phyloP scores from a whole-genome alignment of 2,329 filamentous ascomycete genomes.

The Fusarium chuoi region DNA sequence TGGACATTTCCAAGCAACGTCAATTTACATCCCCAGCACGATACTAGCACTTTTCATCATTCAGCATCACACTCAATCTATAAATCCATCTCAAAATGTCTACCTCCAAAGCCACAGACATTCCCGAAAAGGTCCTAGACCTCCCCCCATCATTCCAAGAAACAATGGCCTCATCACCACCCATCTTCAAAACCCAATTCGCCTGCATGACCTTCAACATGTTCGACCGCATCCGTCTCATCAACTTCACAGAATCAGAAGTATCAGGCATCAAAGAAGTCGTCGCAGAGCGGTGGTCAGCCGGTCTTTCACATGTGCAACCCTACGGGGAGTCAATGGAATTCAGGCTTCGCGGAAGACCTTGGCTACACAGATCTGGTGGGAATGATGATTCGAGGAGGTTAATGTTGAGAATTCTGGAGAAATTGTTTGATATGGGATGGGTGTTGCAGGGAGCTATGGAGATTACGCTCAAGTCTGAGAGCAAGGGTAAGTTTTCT shows the following conservation, averaged over 20 bases:
- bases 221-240: slow-evolving; percentile 12
- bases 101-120: neutral
- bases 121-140: neutral
- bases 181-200: slow-evolving; percentile 6
- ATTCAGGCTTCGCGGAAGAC: slow-evolving; percentile 1
- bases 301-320: neutral
- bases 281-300: neutral
- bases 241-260: slow-evolving; percentile 12
- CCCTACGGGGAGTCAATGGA: slow-evolving; percentile 11
- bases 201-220: slow-evolving; percentile 16
- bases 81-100: neutral
- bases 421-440: slow-evolving; percentile 13
- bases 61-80: too few relatives aligned
- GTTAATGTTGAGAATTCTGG: slow-evolving; percentile 10
- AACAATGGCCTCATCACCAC: neutral
- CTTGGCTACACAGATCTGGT: neutral
- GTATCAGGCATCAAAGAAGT: neutral
- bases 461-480: slow-evolving; percentile 12
- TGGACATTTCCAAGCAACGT: neutral
- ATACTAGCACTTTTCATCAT: too few relatives aligned
- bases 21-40: too few relatives aligned
- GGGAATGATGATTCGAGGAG: slow-evolving; percentile 24
- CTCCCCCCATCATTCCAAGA: slow-evolving; percentile 23
- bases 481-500: slow-evolving; percentile 13
- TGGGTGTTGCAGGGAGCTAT: slow-evolving; percentile 20